phyloP scores from a whole-genome alignment of 192 early-diverging fungal genomes.

The Borealophlyctis nickersoniae region DNA sequence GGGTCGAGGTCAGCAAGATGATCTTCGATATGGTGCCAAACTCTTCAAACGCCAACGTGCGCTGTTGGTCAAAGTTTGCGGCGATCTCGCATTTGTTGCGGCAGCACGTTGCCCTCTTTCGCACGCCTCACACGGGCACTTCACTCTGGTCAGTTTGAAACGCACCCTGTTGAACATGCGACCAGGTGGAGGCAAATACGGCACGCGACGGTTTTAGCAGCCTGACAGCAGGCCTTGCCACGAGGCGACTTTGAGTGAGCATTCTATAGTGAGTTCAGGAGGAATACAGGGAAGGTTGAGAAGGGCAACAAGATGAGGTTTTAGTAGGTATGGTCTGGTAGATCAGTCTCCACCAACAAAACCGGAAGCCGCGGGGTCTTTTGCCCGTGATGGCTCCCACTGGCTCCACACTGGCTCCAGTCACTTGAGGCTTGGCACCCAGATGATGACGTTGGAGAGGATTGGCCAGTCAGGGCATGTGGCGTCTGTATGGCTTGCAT shows the following conservation, averaged over 20 bases:
- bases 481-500: no score
- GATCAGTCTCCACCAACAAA: no score
- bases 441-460: no score
- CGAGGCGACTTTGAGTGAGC: not conserved
- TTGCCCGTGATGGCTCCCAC: no score
- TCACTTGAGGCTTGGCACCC: no score
- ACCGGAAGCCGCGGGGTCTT: no score
- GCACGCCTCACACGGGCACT: not conserved
- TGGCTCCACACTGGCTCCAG: no score
- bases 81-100: not conserved
- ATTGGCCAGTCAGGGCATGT: no score
- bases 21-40: not conserved
- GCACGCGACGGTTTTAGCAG: not conserved
- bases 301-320: no score
- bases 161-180: conserved; percentile 33
- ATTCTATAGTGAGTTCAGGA: no score
- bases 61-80: not conserved
- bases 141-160: not conserved
- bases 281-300: no score
- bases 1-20: not conserved
- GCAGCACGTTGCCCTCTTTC: not conserved
- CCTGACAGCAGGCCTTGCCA: not conserved
- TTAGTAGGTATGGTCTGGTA: no score
- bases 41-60: not conserved
- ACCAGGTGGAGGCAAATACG: conserved; percentile 21